A percentile compares a stretch with the other conserved stretches of the same genome.
Conservation (phyloP, 139 green algal genomes). For the Chlorella vulgaris region DNA sequence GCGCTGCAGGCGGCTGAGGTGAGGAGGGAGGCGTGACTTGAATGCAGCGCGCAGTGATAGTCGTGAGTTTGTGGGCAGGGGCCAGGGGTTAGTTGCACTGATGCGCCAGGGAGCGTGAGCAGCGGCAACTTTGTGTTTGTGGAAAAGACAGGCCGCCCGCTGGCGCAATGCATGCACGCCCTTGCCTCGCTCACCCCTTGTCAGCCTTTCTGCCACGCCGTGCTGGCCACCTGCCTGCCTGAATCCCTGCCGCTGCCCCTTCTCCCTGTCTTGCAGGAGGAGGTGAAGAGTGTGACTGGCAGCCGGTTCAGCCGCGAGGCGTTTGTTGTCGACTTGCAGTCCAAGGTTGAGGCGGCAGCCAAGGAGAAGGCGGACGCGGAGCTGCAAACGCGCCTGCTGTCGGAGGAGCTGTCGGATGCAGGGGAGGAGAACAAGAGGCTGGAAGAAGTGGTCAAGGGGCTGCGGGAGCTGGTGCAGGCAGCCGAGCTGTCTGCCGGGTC, state of each 20-base stretch:
- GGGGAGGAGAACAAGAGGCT: background rate
- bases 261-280: background rate
- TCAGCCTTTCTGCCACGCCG: too few relatives aligned
- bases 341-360: background rate
- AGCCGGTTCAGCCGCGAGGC: constrained; percentile 1
- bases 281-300: background rate
- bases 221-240: background rate
- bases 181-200: too few relatives aligned
- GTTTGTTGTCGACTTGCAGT: constrained; percentile 8
- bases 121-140: background rate
- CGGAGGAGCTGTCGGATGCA: background rate
- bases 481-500: constrained; percentile 4
- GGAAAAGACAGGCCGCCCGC: too few relatives aligned
- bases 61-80: background rate
- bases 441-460: background rate
- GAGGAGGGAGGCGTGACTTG: background rate
- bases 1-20: constrained; percentile 16
- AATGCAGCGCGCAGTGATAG: background rate
- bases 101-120: too few relatives aligned
- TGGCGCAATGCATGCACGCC: too few relatives aligned
- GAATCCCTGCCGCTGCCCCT: background rate
- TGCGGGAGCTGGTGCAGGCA: constrained; percentile 1
- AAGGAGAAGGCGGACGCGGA: constrained; percentile 15
- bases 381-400: constrained; percentile 5
- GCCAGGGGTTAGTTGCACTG: background rate